A percentile compares a stretch with the other conserved stretches of the same genome.
Conservation (phyloP, 208 protist species). For the Balamuthia mandrillaris region DNA sequence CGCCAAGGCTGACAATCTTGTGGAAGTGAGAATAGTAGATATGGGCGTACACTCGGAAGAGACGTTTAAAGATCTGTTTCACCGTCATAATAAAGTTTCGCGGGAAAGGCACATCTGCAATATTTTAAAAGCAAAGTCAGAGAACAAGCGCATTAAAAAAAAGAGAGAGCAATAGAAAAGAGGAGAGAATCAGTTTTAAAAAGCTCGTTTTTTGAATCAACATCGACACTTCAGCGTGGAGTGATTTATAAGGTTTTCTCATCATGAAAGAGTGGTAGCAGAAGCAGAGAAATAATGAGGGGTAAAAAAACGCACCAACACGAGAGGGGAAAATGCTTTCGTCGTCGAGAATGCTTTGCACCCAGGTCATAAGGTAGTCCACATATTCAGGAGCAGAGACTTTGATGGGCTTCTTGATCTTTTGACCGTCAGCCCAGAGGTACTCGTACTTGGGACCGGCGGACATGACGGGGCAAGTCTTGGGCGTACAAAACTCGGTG, state of each 20-base stretch:
- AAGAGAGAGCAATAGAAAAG: too few relatives aligned
- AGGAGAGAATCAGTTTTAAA: too few relatives aligned
- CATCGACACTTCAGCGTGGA: too few relatives aligned
- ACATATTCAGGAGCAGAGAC: constrained; percentile 94
- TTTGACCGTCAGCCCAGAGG: constrained; percentile 91
- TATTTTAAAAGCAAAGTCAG: background rate
- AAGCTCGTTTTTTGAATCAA: too few relatives aligned
- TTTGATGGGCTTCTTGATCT: constrained; percentile 91
- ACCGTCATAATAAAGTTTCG: constrained; percentile 82
- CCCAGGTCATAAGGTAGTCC: constrained; percentile 95
- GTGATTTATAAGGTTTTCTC: too few relatives aligned
- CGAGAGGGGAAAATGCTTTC: constrained; percentile 92
- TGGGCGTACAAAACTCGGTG: constrained; percentile 95
- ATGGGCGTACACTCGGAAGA: constrained; percentile 98
- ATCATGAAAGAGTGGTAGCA: too few relatives aligned
- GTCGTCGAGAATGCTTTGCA: constrained; percentile 92
- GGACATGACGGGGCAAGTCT: constrained; percentile 92
- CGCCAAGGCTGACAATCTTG: constrained; percentile 88
- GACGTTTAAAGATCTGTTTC: constrained; percentile 93
- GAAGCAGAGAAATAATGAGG: too few relatives aligned
- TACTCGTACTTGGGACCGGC: constrained; percentile 92
- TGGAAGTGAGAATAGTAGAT: constrained; percentile 97
- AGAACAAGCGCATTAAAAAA: background rate
- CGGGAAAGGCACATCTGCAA: constrained; percentile 70
- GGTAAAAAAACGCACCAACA: too few relatives aligned